Evolutionary conservation across 306 rosid species (phyloP).

Genomic region (Glycine soja): DNA sequence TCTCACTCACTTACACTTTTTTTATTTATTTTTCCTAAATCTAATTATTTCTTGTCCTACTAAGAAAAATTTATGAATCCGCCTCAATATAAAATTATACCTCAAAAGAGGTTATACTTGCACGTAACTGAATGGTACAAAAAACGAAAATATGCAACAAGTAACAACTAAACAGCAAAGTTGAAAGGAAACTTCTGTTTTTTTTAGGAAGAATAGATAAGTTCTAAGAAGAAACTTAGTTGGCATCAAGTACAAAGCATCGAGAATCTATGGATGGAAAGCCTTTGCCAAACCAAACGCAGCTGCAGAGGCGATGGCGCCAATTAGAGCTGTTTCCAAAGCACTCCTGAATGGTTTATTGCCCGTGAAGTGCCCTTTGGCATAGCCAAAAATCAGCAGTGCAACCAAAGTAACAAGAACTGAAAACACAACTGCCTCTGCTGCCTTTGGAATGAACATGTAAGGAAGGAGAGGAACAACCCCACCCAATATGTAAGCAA

Average conservation of each 20-base stretch:
- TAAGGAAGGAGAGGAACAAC: slow-evolving; percentile 80
- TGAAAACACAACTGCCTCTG: slow-evolving; percentile 70
- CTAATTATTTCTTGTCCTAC: no score
- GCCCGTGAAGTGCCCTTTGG: slow-evolving; percentile 86
- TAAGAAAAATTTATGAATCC: no score
- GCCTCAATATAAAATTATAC: no score
- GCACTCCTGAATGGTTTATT: slow-evolving; percentile 79
- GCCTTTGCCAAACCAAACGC: slow-evolving; percentile 87
- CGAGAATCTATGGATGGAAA: slow-evolving; percentile 55
- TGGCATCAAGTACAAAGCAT: background rate
- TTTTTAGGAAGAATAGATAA: background rate
- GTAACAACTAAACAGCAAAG: background rate
- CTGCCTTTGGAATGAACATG: slow-evolving; percentile 67
- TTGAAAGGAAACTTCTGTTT: background rate
- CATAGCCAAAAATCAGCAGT: slow-evolving; percentile 78
- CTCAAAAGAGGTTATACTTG: no score
- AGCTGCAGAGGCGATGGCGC: slow-evolving; percentile 86
- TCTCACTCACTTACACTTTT: no score
- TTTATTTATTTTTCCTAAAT: no score
- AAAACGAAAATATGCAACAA: slow-evolving; percentile 1
- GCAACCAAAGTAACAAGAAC: slow-evolving; percentile 69
- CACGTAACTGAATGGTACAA: background rate
- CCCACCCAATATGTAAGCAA: slow-evolving; percentile 86
- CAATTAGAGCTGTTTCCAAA: slow-evolving; percentile 78
- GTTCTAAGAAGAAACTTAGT: background rate